A percentile compares a stretch with the other conserved stretches of the same genome.
Evolutionary conservation across 371 early-diverging fungal genomes (phyloP).

Genomic region (Sporodiniella umbellata): DNA sequence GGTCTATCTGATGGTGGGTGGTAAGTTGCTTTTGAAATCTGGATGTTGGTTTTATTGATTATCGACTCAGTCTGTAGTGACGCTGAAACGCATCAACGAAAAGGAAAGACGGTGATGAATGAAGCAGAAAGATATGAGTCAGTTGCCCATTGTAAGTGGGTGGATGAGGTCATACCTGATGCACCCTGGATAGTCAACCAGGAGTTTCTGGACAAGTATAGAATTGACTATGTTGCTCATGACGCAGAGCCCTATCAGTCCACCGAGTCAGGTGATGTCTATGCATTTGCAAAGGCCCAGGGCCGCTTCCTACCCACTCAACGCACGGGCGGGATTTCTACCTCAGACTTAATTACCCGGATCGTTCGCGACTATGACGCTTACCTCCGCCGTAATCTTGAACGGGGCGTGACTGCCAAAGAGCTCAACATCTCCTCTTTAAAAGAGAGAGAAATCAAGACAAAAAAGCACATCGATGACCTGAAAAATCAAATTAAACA

Average conservation of each 20-base stretch:
- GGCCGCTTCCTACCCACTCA: conserved; percentile 85
- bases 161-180: conserved; percentile 85
- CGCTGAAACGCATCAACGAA: conserved; percentile 69
- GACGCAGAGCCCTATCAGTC: conserved; percentile 90
- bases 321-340: conserved; percentile 91
- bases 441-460: conserved; percentile 75
- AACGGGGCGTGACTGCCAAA: conserved; percentile 81
- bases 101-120: conserved; percentile 88
- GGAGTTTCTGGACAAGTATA: conserved; percentile 82
- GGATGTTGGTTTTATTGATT: background rate
- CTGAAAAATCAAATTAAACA: conserved; percentile 57
- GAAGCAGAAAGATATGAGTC: conserved; percentile 84
- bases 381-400: conserved; percentile 85
- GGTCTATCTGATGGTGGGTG: conserved; percentile 88
- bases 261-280: conserved; percentile 80
- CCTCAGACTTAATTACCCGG: conserved; percentile 90
- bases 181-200: conserved; percentile 88
- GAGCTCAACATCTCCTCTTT: conserved; percentile 85
- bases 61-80: conserved; percentile 72
- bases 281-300: conserved; percentile 83
- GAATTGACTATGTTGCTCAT: conserved; percentile 94
- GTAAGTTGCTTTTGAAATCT: conserved; percentile 34
- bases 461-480: conserved; percentile 70
- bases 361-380: conserved; percentile 92
- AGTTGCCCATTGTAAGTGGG: conserved; percentile 92